These are phyloP conservation scores for Umbilicus rupestris DNA, from an alignment of 164 flowering plant species.

Conservation along the genomic window DNA sequence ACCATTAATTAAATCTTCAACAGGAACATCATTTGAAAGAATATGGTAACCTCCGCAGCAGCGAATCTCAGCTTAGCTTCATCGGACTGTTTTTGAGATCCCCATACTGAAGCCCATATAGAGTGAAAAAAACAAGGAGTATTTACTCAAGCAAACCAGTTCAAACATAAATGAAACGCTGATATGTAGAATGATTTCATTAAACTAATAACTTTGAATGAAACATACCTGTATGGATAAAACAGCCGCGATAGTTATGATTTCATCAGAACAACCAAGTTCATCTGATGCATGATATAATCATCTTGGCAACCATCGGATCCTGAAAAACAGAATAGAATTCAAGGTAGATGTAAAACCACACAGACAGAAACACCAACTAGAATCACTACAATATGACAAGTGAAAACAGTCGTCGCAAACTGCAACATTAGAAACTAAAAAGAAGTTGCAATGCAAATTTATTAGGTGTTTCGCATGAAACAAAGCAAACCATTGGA, in stretches of 20 bases:
- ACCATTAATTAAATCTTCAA: neutral
- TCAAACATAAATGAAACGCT: neutral
- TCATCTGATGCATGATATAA: slow-evolving; percentile 55
- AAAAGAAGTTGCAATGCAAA: neutral
- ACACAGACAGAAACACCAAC: too few relatives aligned
- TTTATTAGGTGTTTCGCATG: neutral
- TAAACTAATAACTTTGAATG: neutral
- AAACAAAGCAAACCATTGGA: slow-evolving; percentile 53
- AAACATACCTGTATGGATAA: slow-evolving; percentile 46
- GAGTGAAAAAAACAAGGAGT: slow-evolving; percentile 45
- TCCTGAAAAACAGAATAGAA: slow-evolving; percentile 44
- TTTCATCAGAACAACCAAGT: slow-evolving; percentile 89
- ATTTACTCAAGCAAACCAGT: neutral
- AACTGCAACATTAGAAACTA: too few relatives aligned
- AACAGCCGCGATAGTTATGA: slow-evolving; percentile 70
- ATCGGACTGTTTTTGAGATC: slow-evolving; percentile 77
- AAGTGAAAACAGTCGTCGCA: too few relatives aligned
- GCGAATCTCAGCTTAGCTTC: slow-evolving; percentile 91
- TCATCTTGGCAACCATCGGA: slow-evolving; percentile 89
- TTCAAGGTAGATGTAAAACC: neutral
- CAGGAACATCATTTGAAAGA: neutral
- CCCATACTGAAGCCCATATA: slow-evolving; percentile 71
- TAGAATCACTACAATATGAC: too few relatives aligned
- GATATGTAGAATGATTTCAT: neutral
- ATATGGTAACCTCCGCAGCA: slow-evolving; percentile 74